Conservation (phyloP, 768 basidiomycete genomes). For the Leucocoprinus sp. region DNA sequence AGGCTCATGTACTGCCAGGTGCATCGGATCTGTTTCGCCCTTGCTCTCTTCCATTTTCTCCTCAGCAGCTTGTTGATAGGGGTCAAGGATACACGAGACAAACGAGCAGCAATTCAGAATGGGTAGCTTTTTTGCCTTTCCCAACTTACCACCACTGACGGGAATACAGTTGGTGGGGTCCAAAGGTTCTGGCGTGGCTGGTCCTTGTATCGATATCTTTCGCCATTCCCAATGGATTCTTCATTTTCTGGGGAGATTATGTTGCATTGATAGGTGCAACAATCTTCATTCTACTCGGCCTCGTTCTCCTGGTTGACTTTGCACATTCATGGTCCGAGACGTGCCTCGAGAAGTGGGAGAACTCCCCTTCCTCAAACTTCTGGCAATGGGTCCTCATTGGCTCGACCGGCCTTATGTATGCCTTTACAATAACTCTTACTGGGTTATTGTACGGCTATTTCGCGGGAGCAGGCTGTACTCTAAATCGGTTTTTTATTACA, state of each 20-base stretch:
- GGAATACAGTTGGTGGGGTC: slow-evolving; percentile 88
- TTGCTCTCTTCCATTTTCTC: slow-evolving; percentile 81
- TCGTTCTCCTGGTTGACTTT: slow-evolving; percentile 96
- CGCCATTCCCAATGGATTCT: slow-evolving; percentile 95
- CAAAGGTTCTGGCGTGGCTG: slow-evolving; percentile 87
- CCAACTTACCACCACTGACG: slow-evolving; percentile 4
- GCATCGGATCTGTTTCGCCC: slow-evolving; percentile 94
- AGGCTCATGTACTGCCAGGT: slow-evolving; percentile 37
- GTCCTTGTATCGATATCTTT: slow-evolving; percentile 75
- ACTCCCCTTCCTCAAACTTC: slow-evolving; percentile 59
- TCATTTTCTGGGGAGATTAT: slow-evolving; percentile 98
- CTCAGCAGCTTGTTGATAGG: slow-evolving; percentile 76
- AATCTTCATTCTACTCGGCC: slow-evolving; percentile 92
- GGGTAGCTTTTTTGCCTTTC: slow-evolving; percentile 50
- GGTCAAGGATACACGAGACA: slow-evolving; percentile 83
- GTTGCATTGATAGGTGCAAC: slow-evolving; percentile 86
- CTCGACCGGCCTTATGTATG: slow-evolving; percentile 83
- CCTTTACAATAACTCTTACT: slow-evolving; percentile 76
- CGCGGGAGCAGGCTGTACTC: slow-evolving; percentile 73
- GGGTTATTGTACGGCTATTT: slow-evolving; percentile 90
- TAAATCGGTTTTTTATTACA: slow-evolving; percentile 97
- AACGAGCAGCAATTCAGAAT: slow-evolving; percentile 93
- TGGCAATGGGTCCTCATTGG: slow-evolving; percentile 97
- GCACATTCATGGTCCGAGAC: slow-evolving; percentile 98
- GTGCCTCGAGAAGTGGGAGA: slow-evolving; percentile 94